Evolutionary conservation across 768 basidiomycete species (phyloP).

Genomic region (Porpolomopsis calyptriformis): DNA sequence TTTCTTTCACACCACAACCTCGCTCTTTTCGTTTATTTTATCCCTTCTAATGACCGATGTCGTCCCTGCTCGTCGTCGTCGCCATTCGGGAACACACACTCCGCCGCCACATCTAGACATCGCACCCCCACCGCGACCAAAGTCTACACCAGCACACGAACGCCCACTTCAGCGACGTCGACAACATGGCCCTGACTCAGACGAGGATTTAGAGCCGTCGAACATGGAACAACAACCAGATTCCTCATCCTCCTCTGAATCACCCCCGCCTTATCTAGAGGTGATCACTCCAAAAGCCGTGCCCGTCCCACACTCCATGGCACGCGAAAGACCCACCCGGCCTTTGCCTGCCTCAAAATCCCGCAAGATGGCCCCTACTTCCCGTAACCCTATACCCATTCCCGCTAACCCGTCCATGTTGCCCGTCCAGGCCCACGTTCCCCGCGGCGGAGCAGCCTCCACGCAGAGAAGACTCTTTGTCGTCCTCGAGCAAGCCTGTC

Average conservation of each 20-base stretch:
- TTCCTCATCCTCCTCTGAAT: slow-evolving; percentile 14
- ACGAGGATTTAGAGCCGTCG: slow-evolving; percentile 21
- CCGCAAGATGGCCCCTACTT: slow-evolving; percentile 37
- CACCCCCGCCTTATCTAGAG: no score
- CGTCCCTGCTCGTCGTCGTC: slow-evolving; percentile 37
- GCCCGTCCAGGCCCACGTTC: slow-evolving; percentile 71
- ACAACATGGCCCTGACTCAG: slow-evolving; percentile 29
- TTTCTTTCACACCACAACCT: background rate
- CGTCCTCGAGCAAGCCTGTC: slow-evolving; percentile 85
- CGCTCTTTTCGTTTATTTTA: background rate
- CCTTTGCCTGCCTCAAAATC: slow-evolving; percentile 49
- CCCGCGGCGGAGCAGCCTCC: slow-evolving; percentile 41
- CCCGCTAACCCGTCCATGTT: slow-evolving; percentile 69
- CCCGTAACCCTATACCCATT: slow-evolving; percentile 35
- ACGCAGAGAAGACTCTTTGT: slow-evolving; percentile 72
- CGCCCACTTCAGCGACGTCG: slow-evolving; percentile 40
- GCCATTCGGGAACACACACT: slow-evolving; percentile 50
- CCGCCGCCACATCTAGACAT: slow-evolving; percentile 20
- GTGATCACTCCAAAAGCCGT: slow-evolving; percentile 14
- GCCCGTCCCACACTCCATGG: slow-evolving; percentile 12
- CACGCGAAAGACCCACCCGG: slow-evolving; percentile 45
- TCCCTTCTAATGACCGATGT: slow-evolving; percentile 11
- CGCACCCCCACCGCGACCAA: slow-evolving; percentile 55
- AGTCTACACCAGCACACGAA: slow-evolving; percentile 60
- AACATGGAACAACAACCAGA: slow-evolving; percentile 9